Percentiles rank a stretch among this genome's conserved stretches.
These are phyloP conservation scores for Beverwykella pulmonaria DNA, from an alignment of 495 filamentous ascomycete species.

Conservation along the genomic window DNA sequence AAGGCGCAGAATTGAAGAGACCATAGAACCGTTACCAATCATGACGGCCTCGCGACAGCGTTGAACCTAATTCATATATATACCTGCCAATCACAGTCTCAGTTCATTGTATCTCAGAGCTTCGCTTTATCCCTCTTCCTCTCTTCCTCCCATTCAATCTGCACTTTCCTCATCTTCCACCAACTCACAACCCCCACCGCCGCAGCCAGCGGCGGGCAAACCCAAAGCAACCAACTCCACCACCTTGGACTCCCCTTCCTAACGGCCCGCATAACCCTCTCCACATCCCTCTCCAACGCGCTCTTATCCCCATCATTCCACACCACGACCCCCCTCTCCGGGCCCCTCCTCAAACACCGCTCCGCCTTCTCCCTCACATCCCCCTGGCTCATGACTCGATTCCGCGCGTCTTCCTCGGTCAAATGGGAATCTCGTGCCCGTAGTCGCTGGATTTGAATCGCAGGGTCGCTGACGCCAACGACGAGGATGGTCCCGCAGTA, in stretches of 20 bases:
- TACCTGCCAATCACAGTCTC: background rate
- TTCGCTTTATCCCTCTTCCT: conserved; percentile 69
- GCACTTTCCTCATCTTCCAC: conserved; percentile 65
- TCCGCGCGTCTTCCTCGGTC: conserved; percentile 75
- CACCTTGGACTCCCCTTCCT: conserved; percentile 65
- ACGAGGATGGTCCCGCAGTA: conserved; percentile 83
- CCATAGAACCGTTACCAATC: background rate
- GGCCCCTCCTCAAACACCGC: conserved; percentile 65
- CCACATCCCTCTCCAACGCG: conserved; percentile 66
- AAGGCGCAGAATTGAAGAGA: background rate
- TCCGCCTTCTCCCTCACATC: conserved; percentile 80
- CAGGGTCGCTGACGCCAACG: conserved; percentile 74
- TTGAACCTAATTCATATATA: background rate
- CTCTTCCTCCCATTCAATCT: conserved; percentile 69
- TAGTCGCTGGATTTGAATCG: conserved; percentile 77
- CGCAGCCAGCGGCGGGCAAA: conserved; percentile 71
- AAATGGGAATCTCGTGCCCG: conserved; percentile 71
- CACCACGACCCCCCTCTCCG: conserved; percentile 70
- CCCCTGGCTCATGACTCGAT: conserved; percentile 79
- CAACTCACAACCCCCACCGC: conserved; percentile 66
- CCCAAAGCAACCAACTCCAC: conserved; percentile 77
- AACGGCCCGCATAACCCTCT: conserved; percentile 64
- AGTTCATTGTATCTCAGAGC: conserved; percentile 49
- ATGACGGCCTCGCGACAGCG: background rate
- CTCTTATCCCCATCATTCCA: conserved; percentile 80